A percentile compares a stretch with the other conserved stretches of the same genome.
phyloP scores from a whole-genome alignment of 345 rosid species.

The Clarkia xantiana region DNA sequence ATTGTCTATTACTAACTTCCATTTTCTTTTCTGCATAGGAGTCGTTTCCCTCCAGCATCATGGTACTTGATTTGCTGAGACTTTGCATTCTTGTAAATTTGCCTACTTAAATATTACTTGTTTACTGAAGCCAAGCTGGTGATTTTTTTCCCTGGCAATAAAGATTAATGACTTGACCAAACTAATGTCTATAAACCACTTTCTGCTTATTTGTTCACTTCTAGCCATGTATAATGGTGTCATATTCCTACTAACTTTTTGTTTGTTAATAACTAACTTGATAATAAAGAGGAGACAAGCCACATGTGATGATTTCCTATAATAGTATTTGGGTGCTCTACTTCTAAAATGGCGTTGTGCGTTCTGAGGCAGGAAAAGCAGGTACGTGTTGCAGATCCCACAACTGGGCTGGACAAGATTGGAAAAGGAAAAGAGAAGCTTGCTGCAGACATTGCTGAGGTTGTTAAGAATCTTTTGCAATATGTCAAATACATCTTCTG shows the following conservation, averaged over 20 bases:
- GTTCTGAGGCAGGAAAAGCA: constrained; percentile 17
- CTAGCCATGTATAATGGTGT: no score
- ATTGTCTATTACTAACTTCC: neutral
- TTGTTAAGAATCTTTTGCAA: constrained; percentile 6
- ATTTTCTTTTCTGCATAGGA: neutral
- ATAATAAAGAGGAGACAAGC: no score
- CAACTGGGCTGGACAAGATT: constrained; percentile 37
- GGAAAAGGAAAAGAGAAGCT: constrained; percentile 26
- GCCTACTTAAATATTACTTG: neutral
- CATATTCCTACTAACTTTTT: no score
- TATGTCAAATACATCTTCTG: neutral
- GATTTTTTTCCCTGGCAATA: neutral
- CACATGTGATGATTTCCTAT: neutral
- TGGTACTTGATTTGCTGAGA: neutral
- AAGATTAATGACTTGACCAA: neutral
- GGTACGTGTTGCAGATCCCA: constrained; percentile 29
- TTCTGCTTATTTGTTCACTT: no score
- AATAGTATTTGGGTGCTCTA: constrained; percentile 5
- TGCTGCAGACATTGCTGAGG: constrained; percentile 36
- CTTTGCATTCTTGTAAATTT: neutral
- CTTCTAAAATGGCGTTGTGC: constrained; percentile 15
- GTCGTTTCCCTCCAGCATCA: neutral
- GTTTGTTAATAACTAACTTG: no score
- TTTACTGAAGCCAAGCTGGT: neutral
- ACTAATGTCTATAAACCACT: no score